Percentiles rank a stretch among this genome's conserved stretches.
Evolutionary conservation across 345 rosid genomes (phyloP).

Genomic region (Toxicodendron radicans): DNA sequence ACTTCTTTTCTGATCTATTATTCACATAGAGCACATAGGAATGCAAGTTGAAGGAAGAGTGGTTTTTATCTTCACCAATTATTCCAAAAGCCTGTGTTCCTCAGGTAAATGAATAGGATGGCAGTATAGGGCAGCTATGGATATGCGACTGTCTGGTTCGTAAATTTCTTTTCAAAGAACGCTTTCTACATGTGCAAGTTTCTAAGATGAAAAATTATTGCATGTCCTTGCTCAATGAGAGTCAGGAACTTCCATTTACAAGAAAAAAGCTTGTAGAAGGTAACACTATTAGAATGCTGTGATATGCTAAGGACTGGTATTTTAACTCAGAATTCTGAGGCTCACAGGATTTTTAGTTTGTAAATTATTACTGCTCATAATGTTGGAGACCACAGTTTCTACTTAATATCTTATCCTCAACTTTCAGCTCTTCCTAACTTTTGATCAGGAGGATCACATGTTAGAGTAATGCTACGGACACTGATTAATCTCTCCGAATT

Average conservation of each 20-base stretch:
- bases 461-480: too few species aligned
- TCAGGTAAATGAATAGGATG: not conserved
- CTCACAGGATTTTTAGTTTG: not conserved
- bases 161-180: not conserved
- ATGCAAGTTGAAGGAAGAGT: not conserved
- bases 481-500: too few species aligned
- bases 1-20: not conserved
- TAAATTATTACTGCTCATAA: not conserved
- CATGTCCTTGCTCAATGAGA: not conserved
- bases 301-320: not conserved
- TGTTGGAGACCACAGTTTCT: not conserved
- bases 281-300: not conserved
- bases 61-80: not conserved
- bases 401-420: not conserved
- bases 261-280: not conserved
- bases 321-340: not conserved
- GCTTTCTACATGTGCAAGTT: not conserved
- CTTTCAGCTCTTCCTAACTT: not conserved
- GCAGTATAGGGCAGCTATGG: not conserved
- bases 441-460: not conserved
- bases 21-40: not conserved
- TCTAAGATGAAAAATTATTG: not conserved
- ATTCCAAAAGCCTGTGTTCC: not conserved
- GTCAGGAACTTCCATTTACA: not conserved
- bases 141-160: not conserved